Percentiles rank a stretch among this genome's conserved stretches.
These are phyloP conservation scores for Hanseniaspora meyeri DNA, from an alignment of 805 yeast genomes.

Conservation along the genomic window DNA sequence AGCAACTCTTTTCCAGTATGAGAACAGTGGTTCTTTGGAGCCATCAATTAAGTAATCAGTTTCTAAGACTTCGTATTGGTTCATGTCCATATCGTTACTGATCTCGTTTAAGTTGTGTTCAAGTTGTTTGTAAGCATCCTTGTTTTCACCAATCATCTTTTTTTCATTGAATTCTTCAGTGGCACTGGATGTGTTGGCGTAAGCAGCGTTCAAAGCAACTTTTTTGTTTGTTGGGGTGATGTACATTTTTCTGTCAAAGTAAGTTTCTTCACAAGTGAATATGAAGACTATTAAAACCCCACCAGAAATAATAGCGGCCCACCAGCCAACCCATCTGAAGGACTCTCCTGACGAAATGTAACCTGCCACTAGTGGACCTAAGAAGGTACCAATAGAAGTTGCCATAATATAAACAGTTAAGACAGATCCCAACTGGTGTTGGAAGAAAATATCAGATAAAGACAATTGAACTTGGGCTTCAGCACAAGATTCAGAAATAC, in stretches of 20 bases:
- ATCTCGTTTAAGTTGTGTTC: not conserved
- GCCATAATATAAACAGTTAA: constrained; percentile 64
- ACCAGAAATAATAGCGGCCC: constrained; percentile 53
- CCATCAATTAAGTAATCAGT: constrained; percentile 28
- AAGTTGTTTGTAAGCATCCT: not conserved
- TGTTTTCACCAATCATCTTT: not conserved
- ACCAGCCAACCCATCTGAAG: constrained; percentile 72
- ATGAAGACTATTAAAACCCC: constrained; percentile 41
- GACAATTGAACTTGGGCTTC: constrained; percentile 61
- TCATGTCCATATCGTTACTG: constrained; percentile 3
- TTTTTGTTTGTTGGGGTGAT: constrained; percentile 24
- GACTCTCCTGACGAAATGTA: constrained; percentile 45
- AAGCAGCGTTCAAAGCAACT: constrained; percentile 5
- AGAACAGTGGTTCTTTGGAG: constrained; percentile 29
- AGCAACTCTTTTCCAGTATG: constrained; percentile 37
- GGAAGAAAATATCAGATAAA: constrained; percentile 60
- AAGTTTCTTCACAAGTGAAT: constrained; percentile 60
- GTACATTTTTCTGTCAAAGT: constrained; percentile 42
- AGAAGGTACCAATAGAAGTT: constrained; percentile 62
- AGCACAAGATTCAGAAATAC: constrained; percentile 69
- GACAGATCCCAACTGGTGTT: constrained; percentile 62
- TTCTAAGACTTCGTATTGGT: not conserved
- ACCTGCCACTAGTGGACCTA: constrained; percentile 71
- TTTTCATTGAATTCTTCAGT: not conserved
- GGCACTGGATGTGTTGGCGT: not conserved